phyloP scores from a whole-genome alignment of 345 rosid genomes.

The Camelina sativa region DNA sequence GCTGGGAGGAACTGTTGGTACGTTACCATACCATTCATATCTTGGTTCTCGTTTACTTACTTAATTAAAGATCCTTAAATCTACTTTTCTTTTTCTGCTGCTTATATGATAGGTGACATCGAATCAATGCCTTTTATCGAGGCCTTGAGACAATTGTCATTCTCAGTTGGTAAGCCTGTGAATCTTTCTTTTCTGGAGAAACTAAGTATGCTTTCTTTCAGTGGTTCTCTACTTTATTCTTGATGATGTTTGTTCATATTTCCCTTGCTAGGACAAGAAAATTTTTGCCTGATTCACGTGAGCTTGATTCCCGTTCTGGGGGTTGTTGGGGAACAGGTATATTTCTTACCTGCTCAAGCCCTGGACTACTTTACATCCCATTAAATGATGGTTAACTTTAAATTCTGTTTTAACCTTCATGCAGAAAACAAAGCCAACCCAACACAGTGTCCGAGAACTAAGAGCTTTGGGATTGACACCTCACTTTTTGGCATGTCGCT shows the following conservation, averaged over 20 bases:
- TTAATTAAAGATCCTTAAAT: not conserved
- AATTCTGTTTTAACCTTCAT: conserved; percentile 15
- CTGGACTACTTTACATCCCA: not conserved
- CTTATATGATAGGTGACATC: conserved; percentile 70
- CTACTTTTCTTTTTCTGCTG: not conserved
- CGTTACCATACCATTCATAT: conserved; percentile 28
- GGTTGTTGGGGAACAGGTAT: conserved; percentile 98
- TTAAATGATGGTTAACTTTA: not conserved
- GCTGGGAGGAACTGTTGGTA: conserved; percentile 98
- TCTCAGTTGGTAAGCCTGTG: conserved; percentile 75
- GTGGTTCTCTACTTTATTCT: conserved; percentile 23
- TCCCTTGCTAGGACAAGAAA: conserved; percentile 69
- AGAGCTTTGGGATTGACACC: conserved; percentile 97
- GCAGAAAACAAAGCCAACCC: conserved; percentile 93
- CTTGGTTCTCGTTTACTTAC: not conserved
- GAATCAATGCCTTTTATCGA: conserved; percentile 98
- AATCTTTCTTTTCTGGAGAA: conserved; percentile 17
- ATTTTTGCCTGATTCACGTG: conserved; percentile 95
- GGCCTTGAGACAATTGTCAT: conserved; percentile 93
- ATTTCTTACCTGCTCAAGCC: conserved; percentile 18
- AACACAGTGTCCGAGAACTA: conserved; percentile 91
- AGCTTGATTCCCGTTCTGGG: conserved; percentile 95
- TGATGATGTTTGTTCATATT: conserved; percentile 36
- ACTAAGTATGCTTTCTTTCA: conserved; percentile 13
- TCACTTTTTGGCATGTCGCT: conserved; percentile 92